Evolutionary conservation across 2,329 filamentous ascomycete species (phyloP).

Genomic region (Aspergillus clavatus): DNA sequence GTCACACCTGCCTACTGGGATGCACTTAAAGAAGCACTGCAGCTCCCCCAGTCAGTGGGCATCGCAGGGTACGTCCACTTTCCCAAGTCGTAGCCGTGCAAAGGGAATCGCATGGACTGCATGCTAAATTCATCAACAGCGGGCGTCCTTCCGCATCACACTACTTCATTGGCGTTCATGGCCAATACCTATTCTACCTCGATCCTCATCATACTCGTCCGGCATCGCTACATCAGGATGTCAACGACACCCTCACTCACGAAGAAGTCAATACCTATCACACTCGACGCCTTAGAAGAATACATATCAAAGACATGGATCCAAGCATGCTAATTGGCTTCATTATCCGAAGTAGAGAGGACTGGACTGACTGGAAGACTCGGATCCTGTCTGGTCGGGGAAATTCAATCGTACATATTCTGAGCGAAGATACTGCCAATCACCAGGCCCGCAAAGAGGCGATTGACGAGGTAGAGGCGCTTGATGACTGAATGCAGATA

Average conservation of each 20-base stretch:
- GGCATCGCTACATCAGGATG: slow-evolving; percentile 59
- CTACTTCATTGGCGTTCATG: slow-evolving; percentile 70
- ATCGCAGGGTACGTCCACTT: slow-evolving; percentile 70
- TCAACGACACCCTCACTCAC: slow-evolving; percentile 51
- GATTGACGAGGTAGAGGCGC: slow-evolving; percentile 82
- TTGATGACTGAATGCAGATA: slow-evolving; percentile 51
- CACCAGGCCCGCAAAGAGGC: slow-evolving; percentile 62
- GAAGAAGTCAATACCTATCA: slow-evolving; percentile 82
- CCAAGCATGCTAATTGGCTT: slow-evolving; percentile 97
- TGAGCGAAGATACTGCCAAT: slow-evolving; percentile 55
- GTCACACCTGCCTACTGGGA: slow-evolving; percentile 94
- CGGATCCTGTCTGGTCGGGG: slow-evolving; percentile 71
- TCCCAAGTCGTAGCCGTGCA: slow-evolving; percentile 17
- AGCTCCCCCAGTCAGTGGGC: slow-evolving; percentile 88
- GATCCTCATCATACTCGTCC: slow-evolving; percentile 86
- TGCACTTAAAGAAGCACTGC: slow-evolving; percentile 76
- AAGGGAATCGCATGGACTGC: not conserved
- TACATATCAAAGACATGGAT: slow-evolving; percentile 90
- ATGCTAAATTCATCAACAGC: slow-evolving; percentile 44
- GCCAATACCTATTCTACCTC: slow-evolving; percentile 82
- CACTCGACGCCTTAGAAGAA: slow-evolving; percentile 72
- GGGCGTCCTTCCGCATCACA: slow-evolving; percentile 88
- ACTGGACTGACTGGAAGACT: slow-evolving; percentile 78
- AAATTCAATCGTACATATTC: slow-evolving; percentile 81
- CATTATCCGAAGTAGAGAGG: slow-evolving; percentile 72